Evolutionary conservation across 2,329 filamentous ascomycete genomes (phyloP).

Genomic region (Escovopsis weberi): DNA sequence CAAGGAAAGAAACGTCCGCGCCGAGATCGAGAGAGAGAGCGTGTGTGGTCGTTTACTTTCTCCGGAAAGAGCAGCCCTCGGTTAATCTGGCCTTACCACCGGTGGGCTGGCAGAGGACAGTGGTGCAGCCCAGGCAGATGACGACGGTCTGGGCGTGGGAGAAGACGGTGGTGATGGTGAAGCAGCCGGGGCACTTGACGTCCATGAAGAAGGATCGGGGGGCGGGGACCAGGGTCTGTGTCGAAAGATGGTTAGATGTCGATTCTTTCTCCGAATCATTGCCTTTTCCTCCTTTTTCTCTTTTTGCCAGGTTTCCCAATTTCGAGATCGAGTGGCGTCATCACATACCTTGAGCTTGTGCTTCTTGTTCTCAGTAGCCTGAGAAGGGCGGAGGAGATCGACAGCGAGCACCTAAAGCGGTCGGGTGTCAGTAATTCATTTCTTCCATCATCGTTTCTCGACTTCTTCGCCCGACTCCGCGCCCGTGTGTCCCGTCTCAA

Average conservation of each 20-base stretch:
- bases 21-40: too few relatives aligned
- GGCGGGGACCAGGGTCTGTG: conserved; percentile 78
- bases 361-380: conserved; percentile 97
- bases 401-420: conserved; percentile 86
- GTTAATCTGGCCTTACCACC: conserved; percentile 98
- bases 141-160: conserved; percentile 99
- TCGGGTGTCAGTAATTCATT: too few relatives aligned
- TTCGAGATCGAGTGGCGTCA: conserved; percentile 5
- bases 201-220: conserved; percentile 99
- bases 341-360: conserved; percentile 97
- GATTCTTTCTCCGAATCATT: background rate
- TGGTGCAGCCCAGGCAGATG: conserved; percentile 99
- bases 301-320: background rate
- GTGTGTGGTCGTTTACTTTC: conserved; percentile 64
- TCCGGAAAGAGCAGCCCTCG: conserved; percentile 99
- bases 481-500: background rate
- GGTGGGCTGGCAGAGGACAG: conserved; percentile 97
- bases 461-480: background rate
- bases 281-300: background rate
- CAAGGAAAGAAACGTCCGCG: conserved; percentile 29
- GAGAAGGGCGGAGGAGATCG: conserved; percentile 98
- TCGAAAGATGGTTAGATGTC: conserved; percentile 9
- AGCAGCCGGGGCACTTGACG: conserved; percentile 99
- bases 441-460: background rate
- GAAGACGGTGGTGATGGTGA: conserved; percentile 99